phyloP scores from a whole-genome alignment of 345 rosid genomes.

The Populus euphratica region DNA sequence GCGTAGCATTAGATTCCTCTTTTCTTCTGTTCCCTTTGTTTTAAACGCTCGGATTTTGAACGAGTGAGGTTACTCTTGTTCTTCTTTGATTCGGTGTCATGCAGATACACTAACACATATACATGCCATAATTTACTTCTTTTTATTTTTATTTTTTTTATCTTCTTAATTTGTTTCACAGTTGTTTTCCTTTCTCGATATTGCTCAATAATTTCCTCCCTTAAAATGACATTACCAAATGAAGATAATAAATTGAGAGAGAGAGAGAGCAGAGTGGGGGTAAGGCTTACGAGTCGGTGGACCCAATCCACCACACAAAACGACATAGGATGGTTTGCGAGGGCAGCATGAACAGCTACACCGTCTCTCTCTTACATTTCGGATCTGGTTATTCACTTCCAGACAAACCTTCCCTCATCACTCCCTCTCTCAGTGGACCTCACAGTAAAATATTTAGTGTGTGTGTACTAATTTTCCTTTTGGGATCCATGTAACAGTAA shows the following conservation, averaged over 20 bases:
- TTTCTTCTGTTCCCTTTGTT: slow-evolving; percentile 16
- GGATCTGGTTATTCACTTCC: slow-evolving; percentile 31
- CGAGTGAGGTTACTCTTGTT: slow-evolving; percentile 24
- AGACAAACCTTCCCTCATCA: slow-evolving; percentile 38
- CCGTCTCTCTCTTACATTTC: slow-evolving; percentile 28
- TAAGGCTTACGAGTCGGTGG: slow-evolving; percentile 63
- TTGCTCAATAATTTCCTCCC: background rate
- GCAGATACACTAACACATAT: slow-evolving; percentile 48
- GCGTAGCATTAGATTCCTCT: slow-evolving; percentile 32
- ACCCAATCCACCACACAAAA: slow-evolving; percentile 63
- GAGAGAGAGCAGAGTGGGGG: slow-evolving; percentile 23
- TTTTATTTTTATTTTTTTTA: background rate
- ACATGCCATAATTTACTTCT: slow-evolving; percentile 10
- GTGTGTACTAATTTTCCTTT: background rate
- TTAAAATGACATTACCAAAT: background rate
- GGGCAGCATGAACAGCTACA: slow-evolving; percentile 53
- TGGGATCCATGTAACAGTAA: background rate
- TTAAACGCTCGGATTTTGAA: slow-evolving; percentile 31
- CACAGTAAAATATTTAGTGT: background rate
- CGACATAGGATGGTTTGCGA: slow-evolving; percentile 66
- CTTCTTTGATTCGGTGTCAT: slow-evolving; percentile 41
- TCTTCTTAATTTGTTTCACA: slow-evolving; percentile 5
- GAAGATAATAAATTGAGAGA: slow-evolving; percentile 7
- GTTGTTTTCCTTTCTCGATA: slow-evolving; percentile 1
- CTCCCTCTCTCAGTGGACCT: slow-evolving; percentile 18